Evolutionary conservation across 805 yeast species (phyloP), one percentile per base, ranked within the genome.

Genomic region (Komagataella kurtzmanii): DNA sequence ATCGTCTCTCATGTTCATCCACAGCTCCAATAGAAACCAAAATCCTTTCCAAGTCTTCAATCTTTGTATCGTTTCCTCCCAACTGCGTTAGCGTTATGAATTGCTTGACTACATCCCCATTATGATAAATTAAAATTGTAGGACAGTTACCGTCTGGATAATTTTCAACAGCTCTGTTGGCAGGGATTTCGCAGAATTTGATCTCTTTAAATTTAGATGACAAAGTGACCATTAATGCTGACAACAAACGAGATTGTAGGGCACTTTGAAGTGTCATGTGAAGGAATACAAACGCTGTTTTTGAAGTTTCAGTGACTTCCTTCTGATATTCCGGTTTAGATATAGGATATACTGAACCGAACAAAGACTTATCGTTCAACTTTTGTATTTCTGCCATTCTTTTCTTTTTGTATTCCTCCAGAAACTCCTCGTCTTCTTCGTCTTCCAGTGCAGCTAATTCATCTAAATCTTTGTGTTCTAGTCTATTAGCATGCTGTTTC

Each of bases 71-170:
- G 62, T 83, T 85, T 2, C 99, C 99, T 7, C 96, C 96, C 48
- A 93, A 63, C 58, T 83, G 80, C 3, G 85, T 75, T 60, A 91
- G 71, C 0, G 98, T 91, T 8, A 93, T 78, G 59, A 72, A 78
- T 63, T 93, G 97, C 63, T 83, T 85, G 21, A 83, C 69, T 7
- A 95, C 90, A 56, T 87, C 81, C 24, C 83, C 84, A 52, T 88
- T 79, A 60, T 79, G 77, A 65, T 93, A 93, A 0, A 93, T 77
- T 50, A 93, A 73, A 6, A 93, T 69, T 0, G 99, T 93, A 2
- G 99, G 99, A 59, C 96, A 85, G 70, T 88, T 90, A 36, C 76
- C 64, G 23, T 87, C 91, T 1, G 99, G 97, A 65, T 90, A 93
- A 61, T 83, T 82, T 61, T 91, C 98, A 56, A 90, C 85, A 50